Percentiles rank a stretch among this genome's conserved stretches.
Evolutionary conservation across 164 flowering plant genomes (phyloP).

Genomic region (Stephania cephalantha): DNA sequence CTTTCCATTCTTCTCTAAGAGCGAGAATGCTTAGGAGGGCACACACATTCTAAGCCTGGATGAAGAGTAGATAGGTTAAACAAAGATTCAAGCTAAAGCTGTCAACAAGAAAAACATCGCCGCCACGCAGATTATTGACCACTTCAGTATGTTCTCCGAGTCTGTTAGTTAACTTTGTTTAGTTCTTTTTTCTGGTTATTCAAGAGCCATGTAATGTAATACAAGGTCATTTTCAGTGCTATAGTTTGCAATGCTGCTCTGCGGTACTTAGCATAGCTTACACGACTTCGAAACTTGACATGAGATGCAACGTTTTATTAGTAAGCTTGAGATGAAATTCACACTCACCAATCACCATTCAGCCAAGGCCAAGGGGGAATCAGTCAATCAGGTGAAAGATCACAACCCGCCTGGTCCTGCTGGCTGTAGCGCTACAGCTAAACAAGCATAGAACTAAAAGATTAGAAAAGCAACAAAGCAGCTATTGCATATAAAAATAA

Average conservation of each 20-base stretch:
- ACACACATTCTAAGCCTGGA: neutral
- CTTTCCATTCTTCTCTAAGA: neutral
- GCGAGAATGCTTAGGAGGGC: neutral
- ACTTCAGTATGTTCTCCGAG: neutral
- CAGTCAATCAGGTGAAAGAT: neutral
- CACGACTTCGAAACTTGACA: neutral
- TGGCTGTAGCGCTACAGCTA: neutral
- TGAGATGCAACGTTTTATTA: neutral
- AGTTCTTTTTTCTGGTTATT: neutral
- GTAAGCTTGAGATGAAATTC: neutral
- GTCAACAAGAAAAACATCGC: too few relatives aligned
- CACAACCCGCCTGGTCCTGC: neutral
- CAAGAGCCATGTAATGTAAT: neutral
- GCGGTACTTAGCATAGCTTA: neutral
- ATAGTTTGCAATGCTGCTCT: neutral
- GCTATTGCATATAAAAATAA: neutral
- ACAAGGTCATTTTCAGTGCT: neutral
- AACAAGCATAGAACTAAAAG: neutral
- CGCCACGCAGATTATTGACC: neutral
- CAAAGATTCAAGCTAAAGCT: neutral
- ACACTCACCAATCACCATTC: neutral
- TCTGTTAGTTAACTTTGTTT: neutral
- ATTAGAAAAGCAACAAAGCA: neutral
- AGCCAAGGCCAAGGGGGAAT: neutral
- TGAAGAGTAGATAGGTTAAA: neutral